These are phyloP conservation scores for Talaromyces marneffei DNA, from an alignment of 2,329 filamentous ascomycete species.

Conservation along the genomic window DNA sequence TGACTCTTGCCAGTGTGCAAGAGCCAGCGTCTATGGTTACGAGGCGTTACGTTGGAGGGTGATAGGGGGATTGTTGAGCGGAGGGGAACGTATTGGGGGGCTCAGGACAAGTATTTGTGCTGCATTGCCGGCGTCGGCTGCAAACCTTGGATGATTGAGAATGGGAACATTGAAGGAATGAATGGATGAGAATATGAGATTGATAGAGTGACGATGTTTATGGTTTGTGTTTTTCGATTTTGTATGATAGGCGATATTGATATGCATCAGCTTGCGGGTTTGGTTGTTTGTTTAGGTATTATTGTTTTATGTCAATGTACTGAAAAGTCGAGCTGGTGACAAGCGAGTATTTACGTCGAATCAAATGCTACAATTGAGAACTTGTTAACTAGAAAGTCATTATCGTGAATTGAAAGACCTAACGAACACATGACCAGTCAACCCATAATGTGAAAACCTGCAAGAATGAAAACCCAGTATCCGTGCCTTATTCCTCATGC, in stretches of 20 bases:
- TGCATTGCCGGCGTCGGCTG: neutral
- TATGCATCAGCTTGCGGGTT: neutral
- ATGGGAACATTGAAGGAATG: neutral
- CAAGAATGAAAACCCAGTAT: neutral
- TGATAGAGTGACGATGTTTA: neutral
- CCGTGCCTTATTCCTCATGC: neutral
- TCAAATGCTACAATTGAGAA: no score
- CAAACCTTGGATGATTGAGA: no score
- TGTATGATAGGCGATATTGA: neutral
- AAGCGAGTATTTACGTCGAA: no score
- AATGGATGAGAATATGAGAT: neutral
- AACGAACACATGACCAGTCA: neutral
- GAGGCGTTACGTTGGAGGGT: slow-evolving; percentile 11
- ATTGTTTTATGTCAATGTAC: no score
- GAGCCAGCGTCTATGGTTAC: no score
- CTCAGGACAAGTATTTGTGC: slow-evolving; percentile 26
- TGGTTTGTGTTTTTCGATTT: neutral
- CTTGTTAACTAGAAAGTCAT: neutral
- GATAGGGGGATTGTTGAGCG: slow-evolving; percentile 17
- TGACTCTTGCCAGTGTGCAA: neutral
- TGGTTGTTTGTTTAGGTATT: no score
- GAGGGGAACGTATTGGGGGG: slow-evolving; percentile 26
- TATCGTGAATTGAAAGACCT: neutral
- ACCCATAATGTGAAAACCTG: neutral
- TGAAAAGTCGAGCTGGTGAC: no score